These are phyloP conservation scores for Setaria italica DNA, from an alignment of 202 grass and related monocot genomes.

Conservation along the genomic window DNA sequence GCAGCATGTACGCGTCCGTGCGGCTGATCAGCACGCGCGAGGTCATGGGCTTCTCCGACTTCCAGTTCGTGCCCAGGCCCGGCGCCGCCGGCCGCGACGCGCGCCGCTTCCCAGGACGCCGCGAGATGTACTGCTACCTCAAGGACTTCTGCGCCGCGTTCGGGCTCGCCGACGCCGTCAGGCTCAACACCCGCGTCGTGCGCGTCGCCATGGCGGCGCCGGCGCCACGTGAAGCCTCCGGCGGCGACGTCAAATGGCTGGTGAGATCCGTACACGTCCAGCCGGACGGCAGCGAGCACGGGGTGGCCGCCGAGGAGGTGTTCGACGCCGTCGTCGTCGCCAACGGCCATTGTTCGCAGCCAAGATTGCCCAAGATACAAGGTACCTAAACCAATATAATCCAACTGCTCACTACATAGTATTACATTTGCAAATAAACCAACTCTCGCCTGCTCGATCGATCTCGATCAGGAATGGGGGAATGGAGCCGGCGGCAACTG, in stretches of 20 bases:
- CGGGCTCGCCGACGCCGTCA: not conserved
- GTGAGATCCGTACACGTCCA: not conserved
- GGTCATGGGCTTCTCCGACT: not conserved
- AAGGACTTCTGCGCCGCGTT: not conserved
- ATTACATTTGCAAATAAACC: not conserved
- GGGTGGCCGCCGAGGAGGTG: not conserved
- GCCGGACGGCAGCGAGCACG: not conserved
- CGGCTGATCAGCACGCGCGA: not conserved
- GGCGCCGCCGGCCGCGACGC: not conserved
- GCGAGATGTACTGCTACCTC: constrained; percentile 21
- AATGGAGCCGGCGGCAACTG: constrained; percentile 34
- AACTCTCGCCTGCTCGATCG: not conserved
- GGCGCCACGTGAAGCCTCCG: not conserved
- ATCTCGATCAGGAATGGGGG: constrained; percentile 22
- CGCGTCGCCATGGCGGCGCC: not conserved
- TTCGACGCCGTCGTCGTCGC: constrained; percentile 16
- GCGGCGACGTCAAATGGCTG: not conserved
- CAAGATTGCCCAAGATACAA: not conserved
- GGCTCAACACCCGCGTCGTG: not conserved
- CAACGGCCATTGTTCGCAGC: constrained; percentile 14
- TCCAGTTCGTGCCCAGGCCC: not conserved
- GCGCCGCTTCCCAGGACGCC: constrained; percentile 18
- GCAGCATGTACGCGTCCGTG: not conserved
- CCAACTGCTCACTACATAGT: no score
- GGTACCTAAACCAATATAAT: not conserved